Base-by-base conservation (phyloP, 2,329 filamentous ascomycete species). In the Saccharata proteae region DNA sequence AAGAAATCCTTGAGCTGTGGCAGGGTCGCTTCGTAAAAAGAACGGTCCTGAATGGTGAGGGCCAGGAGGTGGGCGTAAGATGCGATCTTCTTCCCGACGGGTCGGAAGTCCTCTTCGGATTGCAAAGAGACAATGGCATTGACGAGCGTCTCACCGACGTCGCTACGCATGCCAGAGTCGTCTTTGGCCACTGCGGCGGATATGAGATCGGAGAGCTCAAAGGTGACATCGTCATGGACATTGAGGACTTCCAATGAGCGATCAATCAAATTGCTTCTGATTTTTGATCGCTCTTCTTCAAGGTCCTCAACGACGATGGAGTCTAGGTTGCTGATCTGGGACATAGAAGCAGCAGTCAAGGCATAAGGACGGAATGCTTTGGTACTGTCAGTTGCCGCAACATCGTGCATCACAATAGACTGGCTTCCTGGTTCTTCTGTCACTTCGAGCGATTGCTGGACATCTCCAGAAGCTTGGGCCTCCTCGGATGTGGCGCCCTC, bases 31-130 rank as follows among this genome's bases (percentile, higher is more conserved):
- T 71, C 69, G 52, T 93, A 93, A 53, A 96, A 94, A 4, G 70
- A 59, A 19, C 68, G 74, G 36, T 93, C 80, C 47, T 93, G 84
- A 12, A 96, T 68, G 32, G 96, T 74, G 21, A 98, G 62, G 3
- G 85, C 90, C 8, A 98, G 65, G 10, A 98, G 67, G 56, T 98
- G 88, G 12, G 90, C 85, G 57, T 92, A 93, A 2, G 90, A 83
- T 13, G 85, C 80, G 42, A 98, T 74, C 51, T 84, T 88, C 46
- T 72, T 71, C 24, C 71, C 69, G 16, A 64, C 60, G 12, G 59
- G 57, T 32, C 64, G 58, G 42, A 70, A 62, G 37, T 74, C 66
- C 17, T 69, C 68, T 26, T 70, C 69, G 40, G 62, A 64, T 44
- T 74, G 67, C 30, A 77, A 54, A 7, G 74, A 77, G 28, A 92